These are phyloP conservation scores for Staphylotrichum tortipilum DNA, from an alignment of 495 filamentous ascomycete species.

Conservation along the genomic window DNA sequence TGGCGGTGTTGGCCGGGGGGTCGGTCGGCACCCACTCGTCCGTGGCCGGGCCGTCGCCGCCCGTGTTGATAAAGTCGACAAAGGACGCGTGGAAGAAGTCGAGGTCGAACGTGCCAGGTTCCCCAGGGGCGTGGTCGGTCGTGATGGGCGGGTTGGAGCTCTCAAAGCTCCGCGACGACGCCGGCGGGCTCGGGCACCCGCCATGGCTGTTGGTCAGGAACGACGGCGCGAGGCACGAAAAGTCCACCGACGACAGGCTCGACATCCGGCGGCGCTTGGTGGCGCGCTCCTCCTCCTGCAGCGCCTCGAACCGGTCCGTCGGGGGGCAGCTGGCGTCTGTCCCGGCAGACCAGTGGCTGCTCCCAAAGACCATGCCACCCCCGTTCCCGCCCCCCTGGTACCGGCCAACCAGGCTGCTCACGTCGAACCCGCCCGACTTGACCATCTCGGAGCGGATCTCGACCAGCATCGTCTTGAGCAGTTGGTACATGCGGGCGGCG, in stretches of 20 bases:
- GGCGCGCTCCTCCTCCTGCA: slow-evolving; percentile 5
- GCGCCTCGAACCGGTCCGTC: not conserved
- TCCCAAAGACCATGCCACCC: slow-evolving; percentile 3
- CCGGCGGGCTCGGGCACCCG: slow-evolving; percentile 8
- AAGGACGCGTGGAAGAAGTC: slow-evolving; percentile 17
- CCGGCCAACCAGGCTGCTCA: slow-evolving; percentile 1
- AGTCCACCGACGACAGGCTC: slow-evolving; percentile 2
- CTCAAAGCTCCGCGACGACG: slow-evolving; percentile 4
- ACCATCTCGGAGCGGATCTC: slow-evolving; percentile 27
- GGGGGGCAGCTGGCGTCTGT: not conserved
- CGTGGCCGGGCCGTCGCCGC: slow-evolving; percentile 1
- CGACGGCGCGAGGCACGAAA: not conserved
- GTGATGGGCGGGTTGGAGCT: not conserved
- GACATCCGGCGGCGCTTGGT: slow-evolving; percentile 17
- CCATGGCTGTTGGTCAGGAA: not conserved
- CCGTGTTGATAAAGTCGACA: slow-evolving; percentile 10
- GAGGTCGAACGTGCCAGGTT: slow-evolving; percentile 9
- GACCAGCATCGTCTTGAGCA: slow-evolving; percentile 27
- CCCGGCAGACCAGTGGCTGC: slow-evolving; percentile 1
- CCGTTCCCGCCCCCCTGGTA: slow-evolving; percentile 1
- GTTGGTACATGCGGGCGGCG: slow-evolving; percentile 26
- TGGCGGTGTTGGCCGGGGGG: not conserved
- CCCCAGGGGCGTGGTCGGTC: not conserved
- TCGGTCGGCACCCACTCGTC: not conserved
- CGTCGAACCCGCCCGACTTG: slow-evolving; percentile 8